phyloP scores from a whole-genome alignment of 106 monocot genomes.

The Acanthochlamys bracteata region DNA sequence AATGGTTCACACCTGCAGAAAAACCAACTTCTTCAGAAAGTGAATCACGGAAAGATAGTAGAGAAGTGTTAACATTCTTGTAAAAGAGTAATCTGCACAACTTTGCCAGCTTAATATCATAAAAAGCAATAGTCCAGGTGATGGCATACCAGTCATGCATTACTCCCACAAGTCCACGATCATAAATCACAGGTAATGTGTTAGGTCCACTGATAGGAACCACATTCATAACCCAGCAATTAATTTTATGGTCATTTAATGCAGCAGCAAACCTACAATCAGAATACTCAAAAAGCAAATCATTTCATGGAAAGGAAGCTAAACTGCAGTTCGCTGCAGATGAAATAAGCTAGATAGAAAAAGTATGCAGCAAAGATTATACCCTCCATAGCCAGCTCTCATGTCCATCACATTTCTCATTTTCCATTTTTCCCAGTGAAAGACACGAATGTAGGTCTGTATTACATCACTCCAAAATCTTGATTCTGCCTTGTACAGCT shows the following conservation, averaged over 20 bases:
- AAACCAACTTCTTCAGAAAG: not conserved
- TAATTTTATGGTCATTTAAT: conserved; percentile 47
- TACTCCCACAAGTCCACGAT: conserved; percentile 86
- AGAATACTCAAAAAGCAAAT: not conserved
- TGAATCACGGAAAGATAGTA: not conserved
- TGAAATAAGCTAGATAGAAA: no score
- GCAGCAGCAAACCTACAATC: conserved; percentile 80
- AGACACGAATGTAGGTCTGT: conserved; percentile 41
- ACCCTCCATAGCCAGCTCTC: conserved; percentile 98
- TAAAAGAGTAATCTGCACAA: no score
- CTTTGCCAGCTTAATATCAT: no score
- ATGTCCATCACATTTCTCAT: conserved; percentile 93
- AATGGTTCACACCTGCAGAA: conserved; percentile 71
- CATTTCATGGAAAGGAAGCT: not conserved
- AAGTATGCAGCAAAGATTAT: not conserved
- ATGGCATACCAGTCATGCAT: conserved; percentile 76
- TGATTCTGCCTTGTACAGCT: conserved; percentile 70
- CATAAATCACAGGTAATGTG: conserved; percentile 87
- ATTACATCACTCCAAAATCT: conserved; percentile 62
- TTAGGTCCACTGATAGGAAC: conserved; percentile 68
- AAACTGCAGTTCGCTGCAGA: no score
- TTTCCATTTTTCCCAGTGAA: conserved; percentile 49
- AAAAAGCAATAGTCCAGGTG: conserved; percentile 6
- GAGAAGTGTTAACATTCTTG: no score
- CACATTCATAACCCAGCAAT: conserved; percentile 95